These are phyloP conservation scores for Mrakia frigida DNA, from an alignment of 768 basidiomycete species.

Conservation along the genomic window DNA sequence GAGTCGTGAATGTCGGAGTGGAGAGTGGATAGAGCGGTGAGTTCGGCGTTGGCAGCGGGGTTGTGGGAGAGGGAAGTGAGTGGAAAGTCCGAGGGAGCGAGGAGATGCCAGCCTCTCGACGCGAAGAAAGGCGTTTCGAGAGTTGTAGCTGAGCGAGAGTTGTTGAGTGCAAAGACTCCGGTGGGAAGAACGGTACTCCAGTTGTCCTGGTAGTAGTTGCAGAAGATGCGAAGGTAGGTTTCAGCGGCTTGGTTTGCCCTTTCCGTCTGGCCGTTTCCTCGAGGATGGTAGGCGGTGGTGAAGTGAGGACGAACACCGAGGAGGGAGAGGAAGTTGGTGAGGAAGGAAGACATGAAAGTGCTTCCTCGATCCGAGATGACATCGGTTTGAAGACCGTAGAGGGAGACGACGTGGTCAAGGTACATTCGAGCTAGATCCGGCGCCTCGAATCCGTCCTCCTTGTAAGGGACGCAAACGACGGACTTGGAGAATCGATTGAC, in stretches of 20 bases:
- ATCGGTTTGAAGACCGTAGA: too few relatives aligned
- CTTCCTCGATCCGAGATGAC: too few relatives aligned
- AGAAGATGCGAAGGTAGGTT: conserved; percentile 45
- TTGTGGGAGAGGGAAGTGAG: background rate
- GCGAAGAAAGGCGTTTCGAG: conserved; percentile 44
- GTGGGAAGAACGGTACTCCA: conserved; percentile 45
- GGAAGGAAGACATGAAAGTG: too few relatives aligned
- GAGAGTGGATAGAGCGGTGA: conserved; percentile 28
- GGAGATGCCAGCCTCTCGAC: conserved; percentile 34
- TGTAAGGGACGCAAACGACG: too few relatives aligned
- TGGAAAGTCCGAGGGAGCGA: conserved; percentile 20
- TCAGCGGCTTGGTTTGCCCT: conserved; percentile 50
- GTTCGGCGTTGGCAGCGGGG: conserved; percentile 1
- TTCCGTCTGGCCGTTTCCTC: too few relatives aligned
- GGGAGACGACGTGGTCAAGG: too few relatives aligned
- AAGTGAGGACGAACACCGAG: too few relatives aligned
- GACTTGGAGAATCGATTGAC: too few relatives aligned
- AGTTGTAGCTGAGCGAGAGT: conserved; percentile 41
- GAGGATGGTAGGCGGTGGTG: too few relatives aligned
- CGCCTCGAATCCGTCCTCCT: too few relatives aligned
- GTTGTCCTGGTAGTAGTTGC: conserved; percentile 43
- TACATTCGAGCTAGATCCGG: too few relatives aligned
- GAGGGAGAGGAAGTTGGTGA: too few relatives aligned
- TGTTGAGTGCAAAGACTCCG: conserved; percentile 46
- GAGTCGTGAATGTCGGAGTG: background rate